phyloP scores from a whole-genome alignment of 768 basidiomycete genomes.

The Lanmaoa pseudosensibilis region DNA sequence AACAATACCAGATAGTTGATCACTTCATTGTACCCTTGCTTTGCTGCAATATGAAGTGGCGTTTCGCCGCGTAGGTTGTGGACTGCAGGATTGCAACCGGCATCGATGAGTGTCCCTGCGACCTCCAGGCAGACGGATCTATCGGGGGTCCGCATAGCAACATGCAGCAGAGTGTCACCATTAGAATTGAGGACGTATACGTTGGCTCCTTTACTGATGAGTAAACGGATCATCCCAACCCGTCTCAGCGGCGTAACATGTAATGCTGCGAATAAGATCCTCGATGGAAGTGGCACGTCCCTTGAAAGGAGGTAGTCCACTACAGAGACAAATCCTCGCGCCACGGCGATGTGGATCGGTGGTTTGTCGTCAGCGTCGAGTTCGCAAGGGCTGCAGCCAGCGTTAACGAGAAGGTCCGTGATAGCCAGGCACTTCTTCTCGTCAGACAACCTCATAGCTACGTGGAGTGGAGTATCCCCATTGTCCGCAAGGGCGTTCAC shows the following conservation, averaged over 20 bases:
- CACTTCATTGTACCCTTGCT: not conserved
- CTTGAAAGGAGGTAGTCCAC: not conserved
- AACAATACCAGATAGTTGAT: not conserved
- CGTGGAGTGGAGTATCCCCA: too few species aligned
- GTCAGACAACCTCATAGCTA: not conserved
- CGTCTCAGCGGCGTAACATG: not conserved
- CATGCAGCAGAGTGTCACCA: not conserved
- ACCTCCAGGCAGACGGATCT: not conserved
- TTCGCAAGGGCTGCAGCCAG: not conserved
- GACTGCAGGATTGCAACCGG: not conserved
- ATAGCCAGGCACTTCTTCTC: not conserved
- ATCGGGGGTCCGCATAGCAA: too few species aligned
- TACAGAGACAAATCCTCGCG: not conserved
- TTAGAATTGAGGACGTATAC: not conserved
- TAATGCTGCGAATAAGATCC: not conserved
- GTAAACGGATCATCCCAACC: conserved; percentile 1
- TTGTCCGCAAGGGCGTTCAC: too few species aligned
- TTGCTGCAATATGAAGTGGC: not conserved
- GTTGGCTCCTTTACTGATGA: not conserved
- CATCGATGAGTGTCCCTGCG: not conserved
- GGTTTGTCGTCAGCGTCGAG: not conserved
- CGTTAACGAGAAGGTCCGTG: not conserved
- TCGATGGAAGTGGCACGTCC: not conserved
- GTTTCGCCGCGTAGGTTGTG: not conserved
- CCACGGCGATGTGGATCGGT: not conserved